Conservation (phyloP, 2,329 filamentous ascomycete species). For the Apiospora malaysiana region DNA sequence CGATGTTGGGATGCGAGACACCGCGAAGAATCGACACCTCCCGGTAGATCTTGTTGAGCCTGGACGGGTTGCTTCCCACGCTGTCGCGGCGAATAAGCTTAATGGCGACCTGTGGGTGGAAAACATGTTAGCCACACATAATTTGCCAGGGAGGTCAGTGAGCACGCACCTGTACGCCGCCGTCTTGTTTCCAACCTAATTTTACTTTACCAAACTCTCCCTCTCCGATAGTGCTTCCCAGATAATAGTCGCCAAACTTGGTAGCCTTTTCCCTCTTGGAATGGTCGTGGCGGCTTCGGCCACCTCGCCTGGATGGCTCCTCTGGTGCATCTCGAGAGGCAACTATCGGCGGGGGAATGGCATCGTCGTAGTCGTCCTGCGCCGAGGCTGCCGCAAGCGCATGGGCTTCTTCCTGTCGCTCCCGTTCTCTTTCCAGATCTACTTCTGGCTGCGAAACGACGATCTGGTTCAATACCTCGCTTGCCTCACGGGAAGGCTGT, state of each 20-base stretch:
- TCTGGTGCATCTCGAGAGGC: slow-evolving; percentile 43
- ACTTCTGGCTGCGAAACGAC: slow-evolving; percentile 77
- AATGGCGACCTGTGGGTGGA: slow-evolving; percentile 76
- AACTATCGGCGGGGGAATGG: slow-evolving; percentile 51
- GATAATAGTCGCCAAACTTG: slow-evolving; percentile 93
- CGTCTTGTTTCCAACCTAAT: slow-evolving; percentile 96
- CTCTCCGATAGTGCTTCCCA: slow-evolving; percentile 95
- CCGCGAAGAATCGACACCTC: slow-evolving; percentile 91
- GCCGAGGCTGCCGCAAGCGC: slow-evolving; percentile 44
- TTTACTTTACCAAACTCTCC: slow-evolving; percentile 99
- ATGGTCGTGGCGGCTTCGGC: slow-evolving; percentile 66
- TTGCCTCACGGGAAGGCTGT: slow-evolving; percentile 74
- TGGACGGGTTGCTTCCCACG: slow-evolving; percentile 84
- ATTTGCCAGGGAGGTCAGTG: neutral
- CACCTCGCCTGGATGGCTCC: slow-evolving; percentile 44
- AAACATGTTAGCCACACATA: slow-evolving; percentile 26
- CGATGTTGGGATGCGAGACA: slow-evolving; percentile 94
- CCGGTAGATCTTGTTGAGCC: slow-evolving; percentile 94
- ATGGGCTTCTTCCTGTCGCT: slow-evolving; percentile 68
- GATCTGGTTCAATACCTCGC: slow-evolving; percentile 78
- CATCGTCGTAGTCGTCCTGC: slow-evolving; percentile 29
- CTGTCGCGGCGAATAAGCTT: slow-evolving; percentile 92
- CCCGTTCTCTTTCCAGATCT: slow-evolving; percentile 73
- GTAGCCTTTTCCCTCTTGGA: slow-evolving; percentile 72
- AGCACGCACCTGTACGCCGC: slow-evolving; percentile 73